Base-by-base conservation (phyloP, 352 stramenopile species). In the Phytophthora rubi region DNA sequence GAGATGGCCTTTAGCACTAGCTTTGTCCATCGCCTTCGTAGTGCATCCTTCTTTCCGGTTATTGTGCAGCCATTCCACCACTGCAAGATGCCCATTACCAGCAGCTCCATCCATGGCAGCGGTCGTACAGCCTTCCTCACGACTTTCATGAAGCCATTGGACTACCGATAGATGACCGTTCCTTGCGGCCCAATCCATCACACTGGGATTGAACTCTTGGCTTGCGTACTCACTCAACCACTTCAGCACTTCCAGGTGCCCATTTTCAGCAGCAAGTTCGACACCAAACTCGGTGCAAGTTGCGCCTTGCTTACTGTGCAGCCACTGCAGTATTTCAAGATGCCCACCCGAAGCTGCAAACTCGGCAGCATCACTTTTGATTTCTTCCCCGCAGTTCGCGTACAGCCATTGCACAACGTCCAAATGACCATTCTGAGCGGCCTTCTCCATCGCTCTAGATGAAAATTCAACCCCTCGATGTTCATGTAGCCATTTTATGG, bases 21-120 rank as follows among this genome's bases (percentile, higher is more conserved):
- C 30, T 5, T 28, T 12, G 26, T 58, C n/a, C 52, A 58, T 58
- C 12, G 52, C 52, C 2, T 15, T 18, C 3, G 21, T 8, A 13
- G 52, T 58, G 10, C 52, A 58, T 12, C 52, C 52, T 42, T 44
- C 30, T 5, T 18, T 42, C 15, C 52, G 28, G n/a, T 58, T 58
- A 15, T 30, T 32, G 21, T 58, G 52, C 30, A 58, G 52, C 52
- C 52, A 58, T 26, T 58, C 18, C n/a, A 58, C 52, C 3, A 58
- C 52, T 8, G 21, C 52, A n/a, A 58, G 8, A n/a, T 54, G 48
- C 9, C 48, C 48, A 35, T 47, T 18, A 10, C 15, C 32, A n/a
- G 52, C 52, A 1, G 52, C 52, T 3, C 8, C 7, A 10, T 58
- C 30, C 52, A 58, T 58, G 15, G 52, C 52, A 3, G 6, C 9